Percentiles rank a stretch among this genome's conserved stretches.
Conservation (phyloP, 179 eudicot genomes). For the Beta macrorhiza region DNA sequence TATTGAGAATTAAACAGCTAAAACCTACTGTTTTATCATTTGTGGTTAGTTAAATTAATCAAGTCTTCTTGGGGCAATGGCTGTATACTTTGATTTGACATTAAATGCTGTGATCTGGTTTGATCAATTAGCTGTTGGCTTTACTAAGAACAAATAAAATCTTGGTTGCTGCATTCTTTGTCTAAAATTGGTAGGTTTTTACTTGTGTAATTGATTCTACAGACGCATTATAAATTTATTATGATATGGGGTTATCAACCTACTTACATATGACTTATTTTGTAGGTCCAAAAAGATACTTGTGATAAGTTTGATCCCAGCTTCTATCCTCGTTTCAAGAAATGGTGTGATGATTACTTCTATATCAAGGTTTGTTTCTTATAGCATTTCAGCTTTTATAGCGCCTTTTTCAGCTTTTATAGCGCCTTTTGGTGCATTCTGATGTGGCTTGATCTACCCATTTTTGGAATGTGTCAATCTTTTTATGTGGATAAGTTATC, state of each 20-base stretch:
- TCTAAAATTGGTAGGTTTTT: neutral
- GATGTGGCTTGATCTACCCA: neutral
- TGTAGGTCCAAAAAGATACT: constrained; percentile 84
- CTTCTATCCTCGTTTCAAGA: constrained; percentile 96
- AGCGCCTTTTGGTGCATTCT: neutral
- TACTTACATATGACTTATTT: constrained; percentile 10
- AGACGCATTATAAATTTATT: neutral
- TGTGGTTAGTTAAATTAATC: neutral
- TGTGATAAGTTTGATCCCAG: constrained; percentile 89
- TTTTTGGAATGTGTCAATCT: neutral
- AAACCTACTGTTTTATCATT: neutral
- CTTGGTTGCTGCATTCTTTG: neutral
- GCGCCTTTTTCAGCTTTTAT: neutral
- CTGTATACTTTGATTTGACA: neutral
- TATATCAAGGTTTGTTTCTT: constrained; percentile 69
- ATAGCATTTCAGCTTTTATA: neutral
- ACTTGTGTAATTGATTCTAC: neutral
- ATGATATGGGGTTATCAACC: neutral
- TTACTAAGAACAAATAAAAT: neutral
- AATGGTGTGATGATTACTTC: constrained; percentile 98
- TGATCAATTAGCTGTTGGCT: neutral
- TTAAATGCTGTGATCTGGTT: neutral
- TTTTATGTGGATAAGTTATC: neutral
- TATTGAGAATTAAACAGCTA: neutral
- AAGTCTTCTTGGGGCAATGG: neutral